Percentiles rank a stretch among this genome's conserved stretches.
phyloP scores from a whole-genome alignment of 2,329 filamentous ascomycete genomes.

The Ceratocystis diversiconidia region DNA sequence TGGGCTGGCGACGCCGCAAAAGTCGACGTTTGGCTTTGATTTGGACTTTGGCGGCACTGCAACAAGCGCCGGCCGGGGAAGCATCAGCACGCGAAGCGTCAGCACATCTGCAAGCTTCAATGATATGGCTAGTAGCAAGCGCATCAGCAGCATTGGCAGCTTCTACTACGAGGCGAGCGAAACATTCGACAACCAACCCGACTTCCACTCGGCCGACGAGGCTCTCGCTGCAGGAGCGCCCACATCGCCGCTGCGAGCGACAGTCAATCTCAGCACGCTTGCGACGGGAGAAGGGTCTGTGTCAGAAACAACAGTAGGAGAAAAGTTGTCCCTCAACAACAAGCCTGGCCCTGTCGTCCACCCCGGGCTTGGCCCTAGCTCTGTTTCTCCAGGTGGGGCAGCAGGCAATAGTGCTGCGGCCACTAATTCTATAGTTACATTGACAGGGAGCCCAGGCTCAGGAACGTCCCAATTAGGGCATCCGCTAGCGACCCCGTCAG shows the following conservation, averaged over 20 bases:
- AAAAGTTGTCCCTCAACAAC: no score
- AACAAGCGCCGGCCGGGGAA: background rate
- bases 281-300: background rate
- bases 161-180: constrained; percentile 2
- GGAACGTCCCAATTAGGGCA: background rate
- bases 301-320: no score
- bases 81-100: background rate
- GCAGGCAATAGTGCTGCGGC: background rate
- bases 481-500: background rate
- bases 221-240: background rate
- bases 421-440: background rate
- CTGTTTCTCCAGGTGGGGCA: background rate
- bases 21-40: constrained; percentile 11
- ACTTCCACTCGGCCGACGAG: background rate
- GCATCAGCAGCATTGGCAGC: background rate
- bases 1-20: constrained; percentile 8
- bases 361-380: background rate
- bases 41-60: background rate
- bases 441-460: background rate
- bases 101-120: background rate
- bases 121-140: background rate
- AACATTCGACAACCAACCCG: background rate
- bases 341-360: background rate
- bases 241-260: background rate
- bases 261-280: background rate